Evolutionary conservation across 1,139 yeast genomes (phyloP).

Genomic region (Kodamaea sp.): DNA sequence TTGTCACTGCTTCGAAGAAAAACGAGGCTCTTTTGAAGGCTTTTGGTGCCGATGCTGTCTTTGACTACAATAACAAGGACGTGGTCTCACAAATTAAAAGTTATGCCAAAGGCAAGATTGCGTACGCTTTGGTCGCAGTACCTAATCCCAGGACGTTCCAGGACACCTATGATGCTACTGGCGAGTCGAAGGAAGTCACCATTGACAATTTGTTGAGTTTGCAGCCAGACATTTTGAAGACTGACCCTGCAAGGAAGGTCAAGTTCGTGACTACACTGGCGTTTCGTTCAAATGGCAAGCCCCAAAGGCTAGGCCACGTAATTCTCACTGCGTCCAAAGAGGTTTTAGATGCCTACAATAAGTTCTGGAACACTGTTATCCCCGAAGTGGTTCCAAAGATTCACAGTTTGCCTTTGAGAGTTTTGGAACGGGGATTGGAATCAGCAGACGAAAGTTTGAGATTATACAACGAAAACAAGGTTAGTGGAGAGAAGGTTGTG

Average conservation of each 20-base stretch:
- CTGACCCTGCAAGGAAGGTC: conserved; percentile 23
- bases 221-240: conserved; percentile 6
- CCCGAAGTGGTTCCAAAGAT: conserved; percentile 22
- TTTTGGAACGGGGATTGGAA: conserved; percentile 28
- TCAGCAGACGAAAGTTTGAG: conserved; percentile 29
- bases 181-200: conserved; percentile 28
- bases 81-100: conserved; percentile 51
- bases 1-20: conserved; percentile 53
- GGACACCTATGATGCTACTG: conserved; percentile 44
- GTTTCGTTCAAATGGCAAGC: conserved; percentile 35
- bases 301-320: conserved; percentile 19
- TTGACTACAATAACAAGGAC: conserved; percentile 61
- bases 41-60: conserved; percentile 60
- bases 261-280: conserved; percentile 32
- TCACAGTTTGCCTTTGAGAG: conserved; percentile 23
- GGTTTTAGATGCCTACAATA: conserved; percentile 16
- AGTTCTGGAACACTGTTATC: too few species aligned
- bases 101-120: conserved; percentile 41
- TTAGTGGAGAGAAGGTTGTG: conserved; percentile 31
- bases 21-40: conserved; percentile 42
- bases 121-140: conserved; percentile 59
- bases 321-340: conserved; percentile 21
- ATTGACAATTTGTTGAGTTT: conserved; percentile 24
- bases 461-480: conserved; percentile 26
- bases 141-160: conserved; percentile 43